Evolutionary conservation across 176 grass and related monocot genomes (phyloP).

Genomic region (Cenchrus purpureus): DNA sequence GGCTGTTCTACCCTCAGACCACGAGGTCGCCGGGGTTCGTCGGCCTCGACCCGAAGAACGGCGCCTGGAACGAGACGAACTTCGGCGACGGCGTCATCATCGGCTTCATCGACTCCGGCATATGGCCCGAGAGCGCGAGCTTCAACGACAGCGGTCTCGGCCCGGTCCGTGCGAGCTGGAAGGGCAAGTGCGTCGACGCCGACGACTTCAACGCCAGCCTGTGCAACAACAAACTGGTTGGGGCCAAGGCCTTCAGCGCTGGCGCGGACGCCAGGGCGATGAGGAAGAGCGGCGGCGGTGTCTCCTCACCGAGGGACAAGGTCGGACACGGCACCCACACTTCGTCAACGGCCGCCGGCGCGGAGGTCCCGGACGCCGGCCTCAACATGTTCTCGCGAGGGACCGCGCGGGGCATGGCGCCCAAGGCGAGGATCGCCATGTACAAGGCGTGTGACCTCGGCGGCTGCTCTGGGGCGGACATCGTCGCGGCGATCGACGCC

Average conservation of each 20-base stretch:
- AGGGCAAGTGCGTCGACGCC: conserved; percentile 9
- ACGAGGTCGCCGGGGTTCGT: neutral
- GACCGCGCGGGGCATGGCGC: neutral
- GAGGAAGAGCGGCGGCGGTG: neutral
- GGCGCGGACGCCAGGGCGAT: no score
- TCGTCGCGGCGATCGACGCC: neutral
- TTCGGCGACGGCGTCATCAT: conserved; percentile 30
- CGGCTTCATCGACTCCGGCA: neutral
- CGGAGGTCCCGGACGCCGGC: neutral
- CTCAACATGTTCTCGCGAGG: neutral
- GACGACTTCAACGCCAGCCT: neutral
- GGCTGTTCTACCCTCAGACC: neutral
- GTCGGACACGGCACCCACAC: conserved; percentile 23
- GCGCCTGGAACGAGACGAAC: conserved; percentile 5
- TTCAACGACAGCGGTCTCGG: conserved; percentile 6
- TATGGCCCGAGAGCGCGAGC: conserved; percentile 14
- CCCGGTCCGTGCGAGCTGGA: conserved; percentile 23
- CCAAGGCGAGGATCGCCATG: conserved; percentile 28
- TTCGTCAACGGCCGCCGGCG: conserved; percentile 16
- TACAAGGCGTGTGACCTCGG: neutral
- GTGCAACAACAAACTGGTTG: conserved; percentile 48
- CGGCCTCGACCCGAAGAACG: neutral
- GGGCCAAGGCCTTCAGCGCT: neutral
- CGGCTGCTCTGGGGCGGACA: neutral
- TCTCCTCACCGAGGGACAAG: neutral